A percentile compares a stretch with the other conserved stretches of the same genome.
Conservation (phyloP, 768 basidiomycete genomes). For the Russula ochroleuca region DNA sequence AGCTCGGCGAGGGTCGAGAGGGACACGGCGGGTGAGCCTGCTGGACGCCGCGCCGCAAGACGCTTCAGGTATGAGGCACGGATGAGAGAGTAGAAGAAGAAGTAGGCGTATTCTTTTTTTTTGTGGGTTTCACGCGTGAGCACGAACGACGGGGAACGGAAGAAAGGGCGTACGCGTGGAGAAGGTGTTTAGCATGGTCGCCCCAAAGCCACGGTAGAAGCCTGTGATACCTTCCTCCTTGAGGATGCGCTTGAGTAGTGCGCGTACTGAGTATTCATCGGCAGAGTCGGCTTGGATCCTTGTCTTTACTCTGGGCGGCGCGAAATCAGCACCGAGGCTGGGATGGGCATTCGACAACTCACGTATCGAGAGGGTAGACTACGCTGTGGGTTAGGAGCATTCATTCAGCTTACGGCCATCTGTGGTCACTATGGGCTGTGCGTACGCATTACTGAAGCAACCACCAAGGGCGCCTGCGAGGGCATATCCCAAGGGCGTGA, state of each 20-base stretch:
- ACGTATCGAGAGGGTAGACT: conserved; percentile 92
- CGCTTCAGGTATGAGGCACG: conserved; percentile 78
- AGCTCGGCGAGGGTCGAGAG: conserved; percentile 80
- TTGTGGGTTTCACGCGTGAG: background rate
- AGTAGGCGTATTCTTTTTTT: conserved; percentile 92
- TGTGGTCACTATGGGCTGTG: conserved; percentile 21
- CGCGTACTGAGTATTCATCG: conserved; percentile 56
- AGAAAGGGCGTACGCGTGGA: conserved; percentile 73
- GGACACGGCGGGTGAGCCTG: conserved; percentile 55
- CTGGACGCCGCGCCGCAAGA: conserved; percentile 51
- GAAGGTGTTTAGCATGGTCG: conserved; percentile 98
- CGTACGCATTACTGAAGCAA: conserved; percentile 90
- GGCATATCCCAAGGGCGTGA: conserved; percentile 86
- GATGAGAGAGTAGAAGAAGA: conserved; percentile 97
- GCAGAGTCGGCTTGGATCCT: conserved; percentile 79
- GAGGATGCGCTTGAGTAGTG: conserved; percentile 65
- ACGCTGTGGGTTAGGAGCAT: conserved; percentile 45
- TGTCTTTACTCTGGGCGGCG: conserved; percentile 72
- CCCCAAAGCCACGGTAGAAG: conserved; percentile 87
- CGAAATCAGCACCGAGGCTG: background rate
- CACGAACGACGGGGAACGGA: background rate
- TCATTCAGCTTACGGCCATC: conserved; percentile 4
- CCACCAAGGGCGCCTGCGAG: conserved; percentile 91
- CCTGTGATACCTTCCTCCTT: conserved; percentile 78
- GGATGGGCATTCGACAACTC: conserved; percentile 4